Base-by-base conservation (phyloP, 176 grass and related monocot genomes). In the Pontederia crassipes region DNA sequence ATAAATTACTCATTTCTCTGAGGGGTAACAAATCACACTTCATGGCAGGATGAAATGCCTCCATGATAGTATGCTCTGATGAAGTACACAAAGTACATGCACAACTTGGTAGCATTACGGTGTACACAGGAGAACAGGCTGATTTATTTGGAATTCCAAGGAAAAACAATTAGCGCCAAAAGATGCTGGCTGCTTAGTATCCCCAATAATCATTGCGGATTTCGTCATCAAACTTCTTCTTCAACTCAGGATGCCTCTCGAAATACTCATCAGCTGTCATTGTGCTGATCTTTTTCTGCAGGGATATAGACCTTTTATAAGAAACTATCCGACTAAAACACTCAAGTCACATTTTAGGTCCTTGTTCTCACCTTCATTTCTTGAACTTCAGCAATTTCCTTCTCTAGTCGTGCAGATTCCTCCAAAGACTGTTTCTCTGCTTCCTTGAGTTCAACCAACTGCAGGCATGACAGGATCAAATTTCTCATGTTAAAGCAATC, bases 241-340 rank as follows among this genome's bases (percentile, higher is more conserved):
- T 89, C 20, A 98, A 71, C 73, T 92, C 81, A 76, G 93, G 93
- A 57, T 92, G 81, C 81, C 79, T 98, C 71, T 49, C 87, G 58
- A 98, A 98, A 76, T 88, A 92, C 55, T 91, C 87, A 3, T 91
- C 84, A 0, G 87, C 87, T 46, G 92, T 88, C 92, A 90, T 91
- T 15, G 86, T 88, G 80, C 83, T 88, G 11, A 97, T 88, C 72
- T 87, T 95, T 85, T 89, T 79, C 89, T 95, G 85, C 46, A 63
- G 17, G 56, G 29, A 77, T 8, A 32, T 80, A 40, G 20, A 66
- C 73, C 49, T 55, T 57, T 65, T 12, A 67, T n/a, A 12, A 69
- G 40, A 20, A 4, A 59, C 28, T 17, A 48, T 17, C 26, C 28
- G 58, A 65, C 75, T 16, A 28, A 53, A 50, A 15, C 27, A 6